Conservation (phyloP, 2,329 filamentous ascomycete species). For the Aureobasidium sp. region DNA sequence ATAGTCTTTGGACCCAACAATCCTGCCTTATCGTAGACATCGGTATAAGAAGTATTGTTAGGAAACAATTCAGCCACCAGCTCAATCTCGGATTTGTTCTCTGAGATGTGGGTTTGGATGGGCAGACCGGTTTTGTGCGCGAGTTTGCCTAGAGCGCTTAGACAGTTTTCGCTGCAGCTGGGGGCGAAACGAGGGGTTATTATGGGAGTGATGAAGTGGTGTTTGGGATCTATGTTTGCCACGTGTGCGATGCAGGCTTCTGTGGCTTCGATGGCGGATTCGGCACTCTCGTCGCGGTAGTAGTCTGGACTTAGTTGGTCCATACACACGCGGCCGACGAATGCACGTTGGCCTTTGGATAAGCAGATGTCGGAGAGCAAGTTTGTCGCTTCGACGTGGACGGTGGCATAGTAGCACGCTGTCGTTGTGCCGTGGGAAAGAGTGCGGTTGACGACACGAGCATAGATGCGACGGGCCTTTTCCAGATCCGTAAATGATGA, state of each 20-base stretch:
- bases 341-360: slow-evolving; percentile 72
- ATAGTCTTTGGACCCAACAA: slow-evolving; percentile 68
- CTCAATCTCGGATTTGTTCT: slow-evolving; percentile 66
- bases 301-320: slow-evolving; percentile 66
- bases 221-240: slow-evolving; percentile 53
- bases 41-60: slow-evolving; percentile 54
- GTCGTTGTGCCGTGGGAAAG: slow-evolving; percentile 88
- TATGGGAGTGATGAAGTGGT: slow-evolving; percentile 64
- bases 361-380: slow-evolving; percentile 78
- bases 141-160: slow-evolving; percentile 57
- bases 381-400: slow-evolving; percentile 82
- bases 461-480: slow-evolving; percentile 65
- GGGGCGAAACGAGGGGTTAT: slow-evolving; percentile 63
- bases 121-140: slow-evolving; percentile 56
- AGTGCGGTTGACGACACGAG: slow-evolving; percentile 67
- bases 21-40: slow-evolving; percentile 67
- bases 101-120: slow-evolving; percentile 83
- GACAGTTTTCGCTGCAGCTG: slow-evolving; percentile 44
- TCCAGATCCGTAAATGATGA: slow-evolving; percentile 57
- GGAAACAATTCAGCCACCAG: slow-evolving; percentile 68
- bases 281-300: slow-evolving; percentile 67
- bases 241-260: slow-evolving; percentile 50
- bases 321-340: slow-evolving; percentile 95
- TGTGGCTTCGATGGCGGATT: slow-evolving; percentile 48
- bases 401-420: slow-evolving; percentile 89